Evolutionary conservation across 352 stramenopile genomes (phyloP), one percentile per base, ranked within the genome.

Genomic region (Phytophthora ramorum): DNA sequence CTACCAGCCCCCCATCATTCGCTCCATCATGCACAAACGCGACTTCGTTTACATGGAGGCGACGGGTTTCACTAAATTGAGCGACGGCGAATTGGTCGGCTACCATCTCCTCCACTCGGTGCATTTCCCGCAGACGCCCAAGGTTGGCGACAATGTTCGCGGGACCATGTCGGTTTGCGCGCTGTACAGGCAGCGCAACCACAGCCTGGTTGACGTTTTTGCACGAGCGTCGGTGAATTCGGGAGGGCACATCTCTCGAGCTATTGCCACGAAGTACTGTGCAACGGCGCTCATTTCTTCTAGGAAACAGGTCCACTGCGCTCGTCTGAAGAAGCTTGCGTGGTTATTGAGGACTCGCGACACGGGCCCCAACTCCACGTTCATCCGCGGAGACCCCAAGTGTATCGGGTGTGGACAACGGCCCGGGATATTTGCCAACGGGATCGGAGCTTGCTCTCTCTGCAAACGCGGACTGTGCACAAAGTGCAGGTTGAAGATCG

Each of bases 21-120:
- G 75, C 24, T 57, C 71, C 4, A 16, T 81, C 14, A 64, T 75
- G 51, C 76, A 69, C 54, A 68, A 65, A 5, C 71, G 72, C 12
- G 75, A 83, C 63, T 49, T 77, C 14, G 69, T 83, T 3, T 76
- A 77, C 32, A 56, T 80, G 34, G 72, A 83, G 17, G 62, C 61
- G 6, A 81, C 75, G 13, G 79, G 79, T 9, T 78, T 82, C 10
- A 66, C 48, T 2, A 66, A 67, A 40, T 60, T 88, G 8, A 63
- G 65, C 14, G 56, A 68, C 17, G 77, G 77, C 24, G 79, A 91
- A 37, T 45, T 66, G 26, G 59, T 92, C 40, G 81, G 81, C n/a
- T 92, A 80, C 58, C 83, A 91, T 14, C 54, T 92, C 19, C 52
- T 86, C 13, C 83, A 90, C 68, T 90, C 79, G 30, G 73, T 92